Evolutionary conservation across 2,329 filamentous ascomycete species (phyloP).

Genomic region (Orbilia blumenaviensis): DNA sequence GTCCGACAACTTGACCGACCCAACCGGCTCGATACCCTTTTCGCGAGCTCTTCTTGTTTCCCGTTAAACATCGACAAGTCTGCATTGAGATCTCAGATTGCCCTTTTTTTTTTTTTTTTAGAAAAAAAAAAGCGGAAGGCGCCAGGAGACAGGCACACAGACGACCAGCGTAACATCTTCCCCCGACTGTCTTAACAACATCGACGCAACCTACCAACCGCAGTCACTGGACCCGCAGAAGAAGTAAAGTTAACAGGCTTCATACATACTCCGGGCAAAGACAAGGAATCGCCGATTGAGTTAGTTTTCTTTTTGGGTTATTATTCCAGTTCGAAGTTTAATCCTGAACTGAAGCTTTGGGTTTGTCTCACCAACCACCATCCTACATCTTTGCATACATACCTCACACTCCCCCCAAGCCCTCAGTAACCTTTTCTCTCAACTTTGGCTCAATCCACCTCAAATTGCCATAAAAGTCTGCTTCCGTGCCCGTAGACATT

Average conservation of each 20-base stretch:
- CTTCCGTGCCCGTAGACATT: conserved; percentile 22
- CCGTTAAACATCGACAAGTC: conserved; percentile 27
- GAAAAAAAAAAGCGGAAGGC: conserved; percentile 17
- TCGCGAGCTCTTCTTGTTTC: conserved; percentile 28
- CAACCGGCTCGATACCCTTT: conserved; percentile 31
- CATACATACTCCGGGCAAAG: conserved; percentile 18
- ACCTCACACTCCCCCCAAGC: neutral
- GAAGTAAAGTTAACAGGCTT: conserved; percentile 24
- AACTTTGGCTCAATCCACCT: conserved; percentile 50
- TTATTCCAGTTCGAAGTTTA: conserved; percentile 28
- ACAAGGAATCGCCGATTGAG: conserved; percentile 50
- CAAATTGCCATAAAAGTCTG: conserved; percentile 25
- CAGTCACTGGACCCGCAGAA: conserved; percentile 18
- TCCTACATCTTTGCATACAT: conserved; percentile 36
- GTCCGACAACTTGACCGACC: conserved; percentile 34
- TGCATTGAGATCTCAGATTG: conserved; percentile 35
- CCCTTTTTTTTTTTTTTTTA: conserved; percentile 14
- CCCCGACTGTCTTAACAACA: conserved; percentile 33
- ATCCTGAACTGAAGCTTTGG: conserved; percentile 53
- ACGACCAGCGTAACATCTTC: conserved; percentile 22
- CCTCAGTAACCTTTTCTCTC: conserved; percentile 25
- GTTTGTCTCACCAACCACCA: conserved; percentile 54
- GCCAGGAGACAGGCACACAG: conserved; percentile 26
- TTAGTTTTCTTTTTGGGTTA: conserved; percentile 48
- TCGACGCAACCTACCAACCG: conserved; percentile 21